A percentile compares a stretch with the other conserved stretches of the same genome.
phyloP scores from a whole-genome alignment of 2,329 filamentous ascomycete species.

The Fusarium euwallaceae region DNA sequence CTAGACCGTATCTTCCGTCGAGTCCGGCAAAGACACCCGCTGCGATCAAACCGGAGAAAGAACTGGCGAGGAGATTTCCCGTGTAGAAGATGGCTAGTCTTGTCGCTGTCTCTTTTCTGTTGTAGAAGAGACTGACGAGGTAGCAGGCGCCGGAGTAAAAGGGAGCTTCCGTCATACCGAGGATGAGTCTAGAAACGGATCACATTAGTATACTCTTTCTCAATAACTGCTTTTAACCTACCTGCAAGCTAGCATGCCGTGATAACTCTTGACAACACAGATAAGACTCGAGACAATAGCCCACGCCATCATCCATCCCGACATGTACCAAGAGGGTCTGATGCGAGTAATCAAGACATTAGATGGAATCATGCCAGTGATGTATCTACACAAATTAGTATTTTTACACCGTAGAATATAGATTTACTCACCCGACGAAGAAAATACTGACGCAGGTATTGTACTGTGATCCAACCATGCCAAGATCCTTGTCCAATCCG shows the following conservation, averaged over 20 bases:
- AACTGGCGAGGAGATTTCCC: background rate
- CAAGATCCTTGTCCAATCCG: background rate
- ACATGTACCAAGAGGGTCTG: background rate
- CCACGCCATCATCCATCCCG: background rate
- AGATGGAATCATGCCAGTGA: background rate
- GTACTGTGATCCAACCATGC: conserved; percentile 1
- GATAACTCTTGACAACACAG: background rate
- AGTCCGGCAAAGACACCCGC: background rate
- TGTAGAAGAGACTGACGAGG: background rate
- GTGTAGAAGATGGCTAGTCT: background rate
- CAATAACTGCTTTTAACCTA: too few relatives aligned
- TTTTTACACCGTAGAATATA: accelerated
- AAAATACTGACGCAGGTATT: conserved; percentile 1
- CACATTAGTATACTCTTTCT: too few relatives aligned
- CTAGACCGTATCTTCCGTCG: background rate
- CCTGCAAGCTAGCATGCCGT: background rate
- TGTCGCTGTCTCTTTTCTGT: background rate
- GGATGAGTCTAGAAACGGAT: background rate
- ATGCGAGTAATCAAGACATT: background rate
- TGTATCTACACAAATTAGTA: background rate
- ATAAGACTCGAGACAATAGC: background rate
- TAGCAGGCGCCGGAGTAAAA: background rate
- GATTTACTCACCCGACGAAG: background rate
- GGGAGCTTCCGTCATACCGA: background rate
- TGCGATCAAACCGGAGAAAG: background rate